Evolutionary conservation across 192 early-diverging fungal genomes (phyloP), one percentile per base, ranked within the genome.

Genomic region (Pilobolus umbonatus): DNA sequence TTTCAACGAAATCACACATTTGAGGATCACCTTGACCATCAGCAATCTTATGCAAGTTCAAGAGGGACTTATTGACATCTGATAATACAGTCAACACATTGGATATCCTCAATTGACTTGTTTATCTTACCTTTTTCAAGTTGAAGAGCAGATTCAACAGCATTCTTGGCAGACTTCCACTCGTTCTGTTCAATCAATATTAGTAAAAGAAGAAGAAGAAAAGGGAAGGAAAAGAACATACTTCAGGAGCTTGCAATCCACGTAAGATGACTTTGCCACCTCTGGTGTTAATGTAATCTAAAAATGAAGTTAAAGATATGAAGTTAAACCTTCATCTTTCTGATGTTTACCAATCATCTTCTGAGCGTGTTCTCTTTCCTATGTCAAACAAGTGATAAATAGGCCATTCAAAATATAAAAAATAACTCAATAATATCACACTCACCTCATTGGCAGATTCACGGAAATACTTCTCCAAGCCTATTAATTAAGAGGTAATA

Each of bases 61-160:
- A 58, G 9, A 83, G 61, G 14, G 69, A 66, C 57, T 78, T 83
- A 71, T 80, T 83, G 55, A 82, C 80, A 69, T 82, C 80, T 75
- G 34, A 8, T 17, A 35, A 57, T 17, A 26, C 6, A 57, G 36
- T 42, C 39, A 42, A 17, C 19, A 5, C 14, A 42, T 42, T 17
- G 14, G 19, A 42, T 17, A n/a, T n/a, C n/a, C n/a, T 15, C 14
- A 15, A 42, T 9, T 1, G 6, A 17, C 15, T 10, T 40, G 3
- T 40, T 8, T 40, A 40, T 12, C 64, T 35, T 64, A 75, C 76
- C 77, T 49, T 80, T 80, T 57, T 82, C 80, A 15, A 82, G 61
- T 52, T 80, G 73, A 29, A 82, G 67, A 19, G 75, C 75, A 17
- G 75, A 75, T 60, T 82, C 80, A 39, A 82, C 67, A 24, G 80